Evolutionary conservation across 78 protist species (phyloP), one percentile per base, ranked within the genome.

Genomic region (Isochrysis galbana): DNA sequence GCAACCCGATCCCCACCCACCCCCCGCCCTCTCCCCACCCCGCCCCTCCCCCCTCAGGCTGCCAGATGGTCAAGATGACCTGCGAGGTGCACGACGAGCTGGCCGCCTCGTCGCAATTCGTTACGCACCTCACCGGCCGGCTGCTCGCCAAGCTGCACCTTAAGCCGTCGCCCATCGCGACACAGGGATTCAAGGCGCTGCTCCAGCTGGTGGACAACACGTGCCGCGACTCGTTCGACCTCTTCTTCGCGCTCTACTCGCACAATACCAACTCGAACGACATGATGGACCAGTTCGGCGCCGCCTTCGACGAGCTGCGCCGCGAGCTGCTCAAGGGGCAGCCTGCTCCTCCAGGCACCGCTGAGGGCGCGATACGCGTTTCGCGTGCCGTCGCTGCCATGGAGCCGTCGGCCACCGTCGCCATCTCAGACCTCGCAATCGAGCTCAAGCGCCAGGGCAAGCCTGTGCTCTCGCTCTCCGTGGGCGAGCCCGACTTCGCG

Each of bases 31-130:
- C n/a, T n/a, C n/a, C n/a, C n/a, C n/a, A n/a, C n/a, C n/a, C n/a
- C n/a, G n/a, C n/a, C n/a, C n/a, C n/a, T n/a, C n/a, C n/a, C n/a
- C n/a, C n/a, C n/a, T 14, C 0, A 38, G 72, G 90, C 42, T 86
- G 77, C n/a, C 32, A 2, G 91, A 87, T 90, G 92, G 72, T 47
- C 39, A 25, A 72, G 4, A 2, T 90, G 72, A 29, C 47, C 32
- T 90, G 92, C 67, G 92, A 90, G 55, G 46, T 45, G 87, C 92
- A 90, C 92, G 92, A 90, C 86, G 26, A 1, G 46, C 83, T 46
- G 3, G 92, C 92, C 23, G 92, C 92, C 0, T 39, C 77, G 4
- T 55, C 78, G 39, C 92, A 90, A 67, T 90, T 90, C 44, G 67
- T 90, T 25, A 90, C 92, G 10, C 92, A 90, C 92, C 44, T 46